Evolutionary conservation across 1,139 yeast genomes (phyloP).

Genomic region (Candida neerlandica): DNA sequence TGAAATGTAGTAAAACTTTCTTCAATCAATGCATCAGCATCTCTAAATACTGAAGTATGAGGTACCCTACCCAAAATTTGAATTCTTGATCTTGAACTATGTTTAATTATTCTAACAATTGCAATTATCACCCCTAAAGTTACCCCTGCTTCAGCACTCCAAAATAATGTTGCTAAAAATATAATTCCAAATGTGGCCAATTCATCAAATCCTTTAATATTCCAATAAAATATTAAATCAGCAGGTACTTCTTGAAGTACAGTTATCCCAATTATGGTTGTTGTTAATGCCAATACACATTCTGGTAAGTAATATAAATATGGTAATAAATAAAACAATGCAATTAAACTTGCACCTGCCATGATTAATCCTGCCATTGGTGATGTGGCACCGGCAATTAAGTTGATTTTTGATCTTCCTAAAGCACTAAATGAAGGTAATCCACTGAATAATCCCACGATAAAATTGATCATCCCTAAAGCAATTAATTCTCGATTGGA

Average conservation of each 20-base stretch:
- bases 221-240: constrained; percentile 32
- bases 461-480: constrained; percentile 31
- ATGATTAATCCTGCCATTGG: constrained; percentile 35
- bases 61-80: constrained; percentile 39
- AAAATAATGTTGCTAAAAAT: constrained; percentile 28
- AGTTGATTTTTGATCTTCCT: constrained; percentile 39
- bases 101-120: constrained; percentile 29
- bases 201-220: constrained; percentile 35
- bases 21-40: constrained; percentile 39
- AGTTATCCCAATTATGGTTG: constrained; percentile 40
- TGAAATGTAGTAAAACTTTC: constrained; percentile 28
- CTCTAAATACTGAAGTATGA: constrained; percentile 32
- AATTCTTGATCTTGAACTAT: constrained; percentile 33
- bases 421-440: constrained; percentile 40
- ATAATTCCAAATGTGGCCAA: constrained; percentile 26
- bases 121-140: constrained; percentile 32
- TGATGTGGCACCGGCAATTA: constrained; percentile 36
- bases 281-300: constrained; percentile 36
- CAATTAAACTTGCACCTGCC: constrained; percentile 26
- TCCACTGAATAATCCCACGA: constrained; percentile 32
- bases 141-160: constrained; percentile 40
- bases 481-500: constrained; percentile 39
- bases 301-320: constrained; percentile 32
- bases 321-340: constrained; percentile 28
- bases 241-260: constrained; percentile 37